Conservation (phyloP, 768 basidiomycete genomes). For the Candolleomyces efflorescens region DNA sequence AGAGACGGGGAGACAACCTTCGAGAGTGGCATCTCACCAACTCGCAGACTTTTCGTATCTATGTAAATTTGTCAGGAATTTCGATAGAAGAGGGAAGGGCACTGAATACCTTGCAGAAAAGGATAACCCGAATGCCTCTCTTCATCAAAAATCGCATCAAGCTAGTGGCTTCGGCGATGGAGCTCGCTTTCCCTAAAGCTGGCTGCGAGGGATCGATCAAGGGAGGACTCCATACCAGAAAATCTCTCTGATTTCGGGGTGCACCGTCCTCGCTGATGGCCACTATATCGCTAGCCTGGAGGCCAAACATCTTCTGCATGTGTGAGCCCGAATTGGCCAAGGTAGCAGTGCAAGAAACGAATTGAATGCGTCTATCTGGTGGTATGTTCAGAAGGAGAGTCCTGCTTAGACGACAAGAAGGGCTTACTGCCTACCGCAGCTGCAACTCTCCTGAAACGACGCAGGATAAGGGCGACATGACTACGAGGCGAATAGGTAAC, state of each 20-base stretch:
- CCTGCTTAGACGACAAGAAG: not conserved
- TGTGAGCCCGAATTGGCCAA: slow-evolving; percentile 71
- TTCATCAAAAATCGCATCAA: slow-evolving; percentile 83
- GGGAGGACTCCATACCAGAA: slow-evolving; percentile 73
- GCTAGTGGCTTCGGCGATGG: slow-evolving; percentile 63
- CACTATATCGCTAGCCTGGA: slow-evolving; percentile 56
- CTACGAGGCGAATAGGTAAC: slow-evolving; percentile 28
- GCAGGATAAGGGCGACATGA: slow-evolving; percentile 76
- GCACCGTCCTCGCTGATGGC: slow-evolving; percentile 78
- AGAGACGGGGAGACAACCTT: not conserved
- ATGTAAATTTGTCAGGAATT: not conserved
- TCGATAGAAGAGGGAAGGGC: not conserved
- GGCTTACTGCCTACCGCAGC: slow-evolving; percentile 70
- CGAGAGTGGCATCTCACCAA: slow-evolving; percentile 46
- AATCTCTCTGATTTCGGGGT: slow-evolving; percentile 77
- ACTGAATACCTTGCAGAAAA: slow-evolving; percentile 78
- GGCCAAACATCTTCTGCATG: slow-evolving; percentile 73
- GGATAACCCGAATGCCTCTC: slow-evolving; percentile 71
- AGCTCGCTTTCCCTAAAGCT: slow-evolving; percentile 48
- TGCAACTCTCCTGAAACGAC: slow-evolving; percentile 72
- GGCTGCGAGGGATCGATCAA: slow-evolving; percentile 51
- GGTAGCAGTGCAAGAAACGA: slow-evolving; percentile 88
- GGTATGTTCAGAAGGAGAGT: no score
- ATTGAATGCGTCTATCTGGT: slow-evolving; percentile 51
- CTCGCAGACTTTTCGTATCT: slow-evolving; percentile 83